Evolutionary conservation across 768 basidiomycete genomes (phyloP), one percentile per base, ranked within the genome.

Genomic region (Flagelloscypha sp.): DNA sequence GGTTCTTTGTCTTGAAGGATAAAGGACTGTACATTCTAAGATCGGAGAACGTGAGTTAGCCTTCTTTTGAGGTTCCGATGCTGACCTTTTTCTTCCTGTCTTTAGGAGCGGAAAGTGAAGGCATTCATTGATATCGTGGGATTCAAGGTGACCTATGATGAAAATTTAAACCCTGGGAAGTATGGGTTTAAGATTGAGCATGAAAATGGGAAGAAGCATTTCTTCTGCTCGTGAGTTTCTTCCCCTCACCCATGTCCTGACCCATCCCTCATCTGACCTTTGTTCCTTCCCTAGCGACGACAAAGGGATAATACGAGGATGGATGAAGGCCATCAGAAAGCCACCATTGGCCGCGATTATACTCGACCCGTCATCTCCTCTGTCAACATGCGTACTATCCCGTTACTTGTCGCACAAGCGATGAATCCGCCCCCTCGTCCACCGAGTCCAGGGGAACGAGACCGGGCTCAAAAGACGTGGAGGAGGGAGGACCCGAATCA

Each of bases 261-360:
- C n/a, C n/a, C n/a, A n/a, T n/a, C n/a, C n/a, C n/a, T n/a, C n/a
- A n/a, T n/a, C n/a, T n/a, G n/a, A n/a, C n/a, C n/a, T n/a, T n/a
- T n/a, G n/a, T n/a, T n/a, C n/a, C n/a, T n/a, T n/a, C n/a, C n/a
- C n/a, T n/a, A n/a, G n/a, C n/a, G 84, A 90, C 16, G 92, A 97
- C 50, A 87, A 89, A 57, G 49, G 61, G 1, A 60, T 76, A 23
- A 72, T 95, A 30, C 77, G 95, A n/a, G 89, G 89, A 45, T 98
- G 95, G 94, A 98, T 98, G 95, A 99, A 98, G 63, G 89, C 93
- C 6, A 76, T 99, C 46, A 97, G 89, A 99, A 98, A 56, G 89
- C 94, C 2, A 97, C 94, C 9, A 99, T 99, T 47, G 82, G 76
- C 7, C 68, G 95, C 37, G 95, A 98, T 55, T 97, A 93, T 53